Conservation (phyloP, 2,329 filamentous ascomycete species). For the Zalaria obscura region DNA sequence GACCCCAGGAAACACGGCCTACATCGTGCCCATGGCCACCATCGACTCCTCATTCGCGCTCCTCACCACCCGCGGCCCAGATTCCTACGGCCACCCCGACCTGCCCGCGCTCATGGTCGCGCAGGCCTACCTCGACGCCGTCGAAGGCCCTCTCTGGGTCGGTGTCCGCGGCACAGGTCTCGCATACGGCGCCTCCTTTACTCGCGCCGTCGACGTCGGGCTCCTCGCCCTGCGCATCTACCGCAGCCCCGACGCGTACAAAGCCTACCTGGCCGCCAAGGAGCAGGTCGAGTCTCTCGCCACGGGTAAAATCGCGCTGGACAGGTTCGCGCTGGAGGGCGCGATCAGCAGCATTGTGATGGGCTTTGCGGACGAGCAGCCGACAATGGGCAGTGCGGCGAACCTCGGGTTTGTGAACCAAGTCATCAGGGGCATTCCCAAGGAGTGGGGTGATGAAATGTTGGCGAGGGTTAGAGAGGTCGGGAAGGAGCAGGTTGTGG, state of each 20-base stretch:
- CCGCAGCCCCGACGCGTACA: conserved; percentile 76
- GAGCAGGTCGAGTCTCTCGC: conserved; percentile 63
- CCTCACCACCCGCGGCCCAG: conserved; percentile 58
- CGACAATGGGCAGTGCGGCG: conserved; percentile 71
- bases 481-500: conserved; percentile 60
- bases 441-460: conserved; percentile 64
- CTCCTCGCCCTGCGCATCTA: conserved; percentile 76
- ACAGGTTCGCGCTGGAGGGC: conserved; percentile 72
- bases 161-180: conserved; percentile 85
- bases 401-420: conserved; percentile 70
- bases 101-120: conserved; percentile 80
- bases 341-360: conserved; percentile 84
- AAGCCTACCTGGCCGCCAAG: conserved; percentile 67
- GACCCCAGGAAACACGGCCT: conserved; percentile 59
- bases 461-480: conserved; percentile 66
- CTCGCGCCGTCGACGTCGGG: conserved; percentile 63
- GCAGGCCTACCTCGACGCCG: conserved; percentile 77
- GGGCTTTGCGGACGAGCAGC: conserved; percentile 73
- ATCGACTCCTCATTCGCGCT: conserved; percentile 86
- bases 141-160: conserved; percentile 89
- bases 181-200: conserved; percentile 77
- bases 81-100: conserved; percentile 60
- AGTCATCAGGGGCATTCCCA: conserved; percentile 61
- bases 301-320: conserved; percentile 55
- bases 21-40: conserved; percentile 78